Conservation (phyloP, 2,329 filamentous ascomycete species). For the Pestalotiopsis sp. region DNA sequence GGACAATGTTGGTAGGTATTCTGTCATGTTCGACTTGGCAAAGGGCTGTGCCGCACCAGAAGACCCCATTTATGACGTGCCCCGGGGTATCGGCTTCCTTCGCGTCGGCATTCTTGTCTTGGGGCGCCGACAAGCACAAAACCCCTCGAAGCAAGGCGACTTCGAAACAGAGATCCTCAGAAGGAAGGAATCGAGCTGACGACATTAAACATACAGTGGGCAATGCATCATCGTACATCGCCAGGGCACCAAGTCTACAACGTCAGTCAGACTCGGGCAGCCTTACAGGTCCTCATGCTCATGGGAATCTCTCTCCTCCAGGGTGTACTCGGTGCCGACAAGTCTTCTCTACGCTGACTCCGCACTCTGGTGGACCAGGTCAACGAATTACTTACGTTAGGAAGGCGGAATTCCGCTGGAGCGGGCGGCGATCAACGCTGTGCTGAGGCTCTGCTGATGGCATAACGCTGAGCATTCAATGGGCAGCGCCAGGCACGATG, state of each 20-base stretch:
- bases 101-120: neutral
- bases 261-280: neutral
- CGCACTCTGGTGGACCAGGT: neutral
- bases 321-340: neutral
- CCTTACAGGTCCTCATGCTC: neutral
- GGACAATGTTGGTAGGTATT: neutral
- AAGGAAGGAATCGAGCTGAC: neutral
- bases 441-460: neutral
- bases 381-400: neutral
- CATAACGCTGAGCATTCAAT: neutral
- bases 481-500: neutral
- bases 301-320: neutral
- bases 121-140: neutral
- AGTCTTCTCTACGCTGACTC: neutral
- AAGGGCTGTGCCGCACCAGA: neutral
- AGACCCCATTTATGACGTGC: neutral
- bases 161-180: neutral
- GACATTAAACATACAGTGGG: neutral
- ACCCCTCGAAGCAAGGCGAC: neutral
- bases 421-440: neutral
- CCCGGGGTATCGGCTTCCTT: neutral
- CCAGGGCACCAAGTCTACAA: neutral
- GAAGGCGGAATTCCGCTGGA: neutral
- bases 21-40: neutral
- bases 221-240: neutral